Evolutionary conservation across 306 rosid genomes (phyloP), one percentile per base, ranked within the genome.

Genomic region (Herpetospermum pedunculosum): DNA sequence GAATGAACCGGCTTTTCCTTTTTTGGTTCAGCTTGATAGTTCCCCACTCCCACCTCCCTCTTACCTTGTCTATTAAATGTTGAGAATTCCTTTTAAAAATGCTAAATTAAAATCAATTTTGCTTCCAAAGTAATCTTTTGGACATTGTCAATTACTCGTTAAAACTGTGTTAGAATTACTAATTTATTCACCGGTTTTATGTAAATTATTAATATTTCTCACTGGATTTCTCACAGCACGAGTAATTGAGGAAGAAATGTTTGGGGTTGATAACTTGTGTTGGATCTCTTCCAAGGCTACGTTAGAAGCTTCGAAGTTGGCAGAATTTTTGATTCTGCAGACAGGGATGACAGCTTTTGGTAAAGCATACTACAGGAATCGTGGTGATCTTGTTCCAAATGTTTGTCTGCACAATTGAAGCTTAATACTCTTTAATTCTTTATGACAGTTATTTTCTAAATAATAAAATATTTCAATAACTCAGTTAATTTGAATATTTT

Each of bases 271-370:
- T 80, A 93, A 91, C 84, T 55, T 93, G 84, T 89, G 94, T 81
- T 93, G 98, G 98, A 91, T 93, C 81, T 91, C 98, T 77, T 81
- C 97, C 73, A 90, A 86, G 82, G 96, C 98, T 68, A 88, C 97
- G 25, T 14, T 79, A 74, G 92, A 90, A 84, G 97, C 97, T 83
- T 86, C 97, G 18, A 91, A 88, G 83, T 85, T 68, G 35, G 94
- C 92, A 25, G 98, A 93, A 46, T 82, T 89, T 87, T 88, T 93
- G 44, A 89, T 93, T 83, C 87, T 93, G 75, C 97, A 84, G 87
- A 89, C 98, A 46, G 98, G 98, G 85, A 91, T 91, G 98, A 93
- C 98, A 59, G 97, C 97, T 46, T 91, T 89, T 65, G 98, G 98
- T 77, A 93, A 93, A 89, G 97, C 92, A 76, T 91, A 77, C 83